These are phyloP conservation scores for Colletotrichum karsti DNA, from an alignment of 2,329 filamentous ascomycete genomes.

Conservation along the genomic window DNA sequence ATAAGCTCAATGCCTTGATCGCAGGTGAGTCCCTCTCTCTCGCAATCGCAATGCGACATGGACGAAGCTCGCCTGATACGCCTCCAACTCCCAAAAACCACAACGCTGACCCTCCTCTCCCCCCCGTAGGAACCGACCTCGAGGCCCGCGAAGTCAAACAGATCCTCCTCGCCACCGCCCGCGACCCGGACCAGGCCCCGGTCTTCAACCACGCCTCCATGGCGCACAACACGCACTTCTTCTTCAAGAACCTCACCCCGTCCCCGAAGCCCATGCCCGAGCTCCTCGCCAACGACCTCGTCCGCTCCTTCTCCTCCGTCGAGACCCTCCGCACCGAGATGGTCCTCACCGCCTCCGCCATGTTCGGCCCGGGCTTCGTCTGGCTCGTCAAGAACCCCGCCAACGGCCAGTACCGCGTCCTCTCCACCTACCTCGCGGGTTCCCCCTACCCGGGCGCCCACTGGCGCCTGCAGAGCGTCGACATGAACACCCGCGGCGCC, in stretches of 20 bases:
- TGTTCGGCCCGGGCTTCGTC: conserved; percentile 98
- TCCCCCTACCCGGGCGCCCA: conserved; percentile 88
- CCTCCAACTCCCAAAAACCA: background rate
- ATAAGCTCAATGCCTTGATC: conserved; percentile 79
- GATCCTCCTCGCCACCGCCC: conserved; percentile 79
- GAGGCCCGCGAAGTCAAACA: conserved; percentile 70
- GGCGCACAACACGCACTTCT: conserved; percentile 91
- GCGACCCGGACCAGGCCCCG: conserved; percentile 78
- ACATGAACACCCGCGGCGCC: conserved; percentile 72
- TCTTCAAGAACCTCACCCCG: conserved; percentile 69
- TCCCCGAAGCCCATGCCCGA: conserved; percentile 61
- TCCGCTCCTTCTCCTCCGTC: conserved; percentile 79
- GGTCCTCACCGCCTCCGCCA: conserved; percentile 80
- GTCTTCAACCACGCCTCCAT: conserved; percentile 97
- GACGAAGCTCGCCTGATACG: background rate
- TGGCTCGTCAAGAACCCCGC: conserved; percentile 79
- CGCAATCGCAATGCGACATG: background rate
- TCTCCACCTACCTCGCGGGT: conserved; percentile 91
- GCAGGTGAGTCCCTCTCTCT: conserved; percentile 64
- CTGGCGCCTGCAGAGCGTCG: conserved; percentile 74
- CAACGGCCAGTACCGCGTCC: conserved; percentile 67
- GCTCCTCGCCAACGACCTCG: conserved; percentile 66
- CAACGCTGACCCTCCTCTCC: background rate
- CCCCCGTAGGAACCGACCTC: conserved; percentile 66
- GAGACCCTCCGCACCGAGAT: conserved; percentile 85